Evolutionary conservation across 805 yeast species (phyloP), one percentile per base, ranked within the genome.

Genomic region (Wickerhamomyces xylosicus): DNA sequence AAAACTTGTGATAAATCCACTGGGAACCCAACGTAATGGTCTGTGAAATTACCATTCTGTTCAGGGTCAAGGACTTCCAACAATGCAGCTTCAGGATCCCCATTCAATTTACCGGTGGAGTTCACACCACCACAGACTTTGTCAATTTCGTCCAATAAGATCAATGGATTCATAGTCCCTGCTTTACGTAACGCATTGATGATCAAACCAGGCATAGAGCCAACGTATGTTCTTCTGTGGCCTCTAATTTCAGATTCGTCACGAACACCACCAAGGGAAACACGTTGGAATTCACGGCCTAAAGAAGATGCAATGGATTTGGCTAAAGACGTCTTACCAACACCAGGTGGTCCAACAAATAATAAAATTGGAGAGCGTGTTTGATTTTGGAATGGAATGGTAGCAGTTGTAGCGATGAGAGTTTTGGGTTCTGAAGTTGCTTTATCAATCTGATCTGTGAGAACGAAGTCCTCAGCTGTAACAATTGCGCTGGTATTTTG

Each of bases 271-370:
- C 95, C 96, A 3, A 86, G 69, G 2, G 94, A 82, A 15, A 86
- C 69, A 33, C 95, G 67, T 55, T 85, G 90, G 56, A 85, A 81
- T 42, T 76, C 73, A 35, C 94, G 69, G 0, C 83, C 79, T 41
- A 86, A 60, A 5, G 90, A 75, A 10, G 67, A 61, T 1, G 95
- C 95, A 36, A 86, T 74, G 0, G 94, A 82, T 52, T 77, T 77
- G 4, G 95, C 95, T 41, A 86, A 64, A 1, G 92, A 80, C 0
- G 96, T 86, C 57, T 86, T 86, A 21, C 96, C 96, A 13, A 85
- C 92, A 29, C 96, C 96, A 0, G 95, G 96, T 10, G 95, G 95
- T 1, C 95, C 96, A 5, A 85, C 85, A 41, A 86, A 68, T 58
- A 86, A 66, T 33, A 86, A 58, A 34, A 86, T 85, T 6, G 95